Evolutionary conservation across 768 basidiomycete species (phyloP), one percentile per base, ranked within the genome.

Genomic region (Amanita molliuscula): DNA sequence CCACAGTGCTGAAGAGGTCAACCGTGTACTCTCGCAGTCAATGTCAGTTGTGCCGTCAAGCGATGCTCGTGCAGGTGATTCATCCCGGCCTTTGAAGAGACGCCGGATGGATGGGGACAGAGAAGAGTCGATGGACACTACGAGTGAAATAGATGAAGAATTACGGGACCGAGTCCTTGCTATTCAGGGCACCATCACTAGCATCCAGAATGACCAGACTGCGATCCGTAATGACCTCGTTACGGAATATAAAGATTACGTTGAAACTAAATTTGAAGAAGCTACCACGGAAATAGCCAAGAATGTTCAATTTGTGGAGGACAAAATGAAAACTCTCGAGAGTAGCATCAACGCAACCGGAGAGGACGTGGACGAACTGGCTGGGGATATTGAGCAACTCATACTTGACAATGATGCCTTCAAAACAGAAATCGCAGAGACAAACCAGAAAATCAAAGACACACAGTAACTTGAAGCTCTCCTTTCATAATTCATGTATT

Each of bases 11-110:
- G 47, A 51, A 4, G 55, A 58, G 25, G 55, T 67, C 53, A 56
- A 62, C 44, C 35, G 55, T 13, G 38, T 56, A 16, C 23, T 58
- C 28, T n/a, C 53, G 40, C 25, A 50, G 51, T 29, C 43, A 28
- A 6, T 11, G 16, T 11, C 38, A 15, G 1, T 31, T 26, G 5
- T 36, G 26, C 21, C 36, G 34, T 0, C 40, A 50, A n/a, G 40
- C 47, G 16, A 37, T 52, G 8, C 18, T 52, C 23, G 55, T 49
- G 42, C 52, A 58, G 47, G 54, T 25, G 60, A 61, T 31, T 21
- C 48, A 7, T 51, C 46, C 4, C 54, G 62, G 10, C 64, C 63
- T 5, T 50, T 58, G 31, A 66, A 67, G 44, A 61, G 64, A 8
- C 62, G 65, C 6, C 65, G 65, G 36, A n/a, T 58, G 11, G 57